Evolutionary conservation across 495 filamentous ascomycete genomes (phyloP).

Genomic region (Penicillium atrosanguineum): DNA sequence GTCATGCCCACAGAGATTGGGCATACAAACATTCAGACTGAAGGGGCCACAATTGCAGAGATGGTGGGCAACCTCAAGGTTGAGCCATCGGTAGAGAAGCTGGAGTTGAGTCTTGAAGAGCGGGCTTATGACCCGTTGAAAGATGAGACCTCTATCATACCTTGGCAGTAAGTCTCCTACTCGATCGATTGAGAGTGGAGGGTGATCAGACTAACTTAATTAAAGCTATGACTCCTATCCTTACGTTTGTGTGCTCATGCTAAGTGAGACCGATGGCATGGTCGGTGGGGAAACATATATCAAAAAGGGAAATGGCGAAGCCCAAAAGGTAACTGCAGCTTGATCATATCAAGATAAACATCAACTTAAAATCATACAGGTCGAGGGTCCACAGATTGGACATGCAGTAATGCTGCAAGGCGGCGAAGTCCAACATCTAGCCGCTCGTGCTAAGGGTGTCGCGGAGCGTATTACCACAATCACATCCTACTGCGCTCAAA

Average conservation of each 20-base stretch:
- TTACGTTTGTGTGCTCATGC: constrained; percentile 35
- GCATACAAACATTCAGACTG: constrained; percentile 34
- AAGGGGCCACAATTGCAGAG: constrained; percentile 18
- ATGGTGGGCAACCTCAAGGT: constrained; percentile 17
- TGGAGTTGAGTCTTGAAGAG: constrained; percentile 10
- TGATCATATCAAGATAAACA: neutral
- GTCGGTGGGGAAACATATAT: constrained; percentile 37
- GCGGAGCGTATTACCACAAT: constrained; percentile 34
- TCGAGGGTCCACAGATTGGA: constrained; percentile 23
- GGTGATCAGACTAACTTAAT: neutral
- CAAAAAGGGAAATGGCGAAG: constrained; percentile 23
- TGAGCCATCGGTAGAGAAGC: constrained; percentile 17
- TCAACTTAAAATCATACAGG: constrained; percentile 1
- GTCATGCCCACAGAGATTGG: constrained; percentile 34
- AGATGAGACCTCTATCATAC: constrained; percentile 21
- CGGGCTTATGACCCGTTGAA: constrained; percentile 19
- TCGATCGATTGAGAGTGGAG: neutral
- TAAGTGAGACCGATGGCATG: constrained; percentile 33
- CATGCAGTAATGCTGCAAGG: constrained; percentile 34
- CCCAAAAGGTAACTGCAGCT: constrained; percentile 18
- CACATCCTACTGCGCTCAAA: constrained; percentile 30
- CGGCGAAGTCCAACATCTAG: constrained; percentile 31
- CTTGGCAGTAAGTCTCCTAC: constrained; percentile 31
- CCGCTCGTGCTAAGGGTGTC: constrained; percentile 24
- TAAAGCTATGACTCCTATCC: constrained; percentile 33